These are phyloP conservation scores for Linum usitatissimum DNA, from an alignment of 345 rosid genomes.

Conservation along the genomic window DNA sequence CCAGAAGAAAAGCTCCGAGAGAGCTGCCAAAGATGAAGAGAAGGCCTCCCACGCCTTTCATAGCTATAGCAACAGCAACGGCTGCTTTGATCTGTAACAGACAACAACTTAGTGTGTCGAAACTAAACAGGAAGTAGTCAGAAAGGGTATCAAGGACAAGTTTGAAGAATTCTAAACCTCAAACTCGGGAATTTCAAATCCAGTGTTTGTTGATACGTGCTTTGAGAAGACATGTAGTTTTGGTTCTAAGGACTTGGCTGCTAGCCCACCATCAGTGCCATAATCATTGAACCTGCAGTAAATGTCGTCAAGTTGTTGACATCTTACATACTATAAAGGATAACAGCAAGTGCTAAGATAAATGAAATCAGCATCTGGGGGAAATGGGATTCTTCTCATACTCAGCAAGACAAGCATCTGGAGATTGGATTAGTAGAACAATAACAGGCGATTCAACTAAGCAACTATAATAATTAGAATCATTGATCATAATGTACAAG, in stretches of 20 bases:
- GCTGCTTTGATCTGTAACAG: constrained; percentile 29
- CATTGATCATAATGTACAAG: neutral
- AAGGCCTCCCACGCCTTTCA: constrained; percentile 61
- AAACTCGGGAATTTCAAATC: neutral
- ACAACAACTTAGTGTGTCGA: neutral
- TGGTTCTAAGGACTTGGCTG: neutral
- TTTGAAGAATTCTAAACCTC: neutral
- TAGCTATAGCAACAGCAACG: constrained; percentile 39
- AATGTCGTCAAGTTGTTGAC: neutral
- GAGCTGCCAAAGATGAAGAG: constrained; percentile 56
- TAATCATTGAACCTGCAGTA: neutral
- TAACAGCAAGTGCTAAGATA: neutral
- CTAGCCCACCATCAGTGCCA: constrained; percentile 1
- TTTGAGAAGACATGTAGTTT: neutral
- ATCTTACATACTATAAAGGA: neutral
- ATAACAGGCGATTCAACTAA: neutral
- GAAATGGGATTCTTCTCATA: no score
- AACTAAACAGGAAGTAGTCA: neutral
- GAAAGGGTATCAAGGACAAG: neutral
- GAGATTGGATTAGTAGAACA: neutral
- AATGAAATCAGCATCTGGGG: no score
- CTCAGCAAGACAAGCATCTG: no score
- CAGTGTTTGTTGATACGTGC: neutral
- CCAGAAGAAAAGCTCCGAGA: constrained; percentile 70
- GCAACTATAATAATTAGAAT: neutral